Evolutionary conservation across 176 grass and related monocot genomes (phyloP), one percentile per base, ranked within the genome.

Genomic region (Aegilops bicornis): DNA sequence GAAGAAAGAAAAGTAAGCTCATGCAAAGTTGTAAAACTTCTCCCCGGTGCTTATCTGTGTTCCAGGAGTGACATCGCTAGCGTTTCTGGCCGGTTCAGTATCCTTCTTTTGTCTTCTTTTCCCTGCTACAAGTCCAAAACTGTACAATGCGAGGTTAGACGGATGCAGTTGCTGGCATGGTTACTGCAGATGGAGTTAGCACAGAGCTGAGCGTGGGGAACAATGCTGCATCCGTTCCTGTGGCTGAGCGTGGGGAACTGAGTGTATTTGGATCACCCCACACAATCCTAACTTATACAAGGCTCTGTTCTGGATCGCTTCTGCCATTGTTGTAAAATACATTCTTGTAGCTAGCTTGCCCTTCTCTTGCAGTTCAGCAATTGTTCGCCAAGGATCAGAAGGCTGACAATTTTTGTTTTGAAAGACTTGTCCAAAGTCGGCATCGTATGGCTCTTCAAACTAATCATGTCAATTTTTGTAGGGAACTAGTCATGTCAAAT

Each of bases 111-210:
- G 69, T 36, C 79, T 96, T 90, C 78, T 98, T 69, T 94, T 91
- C 78, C 93, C 91, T 17, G 91, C 88, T 19, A 94, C 96, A 19
- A 86, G 58, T 58, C 93, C 93, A 22, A 69, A 87, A 64, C 76
- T 92, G 10, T 95, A 92, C 86, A 94, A 94, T 73, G 2, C 79
- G 35, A 81, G 58, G 75, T 76, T 88, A 68, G 86, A 89, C 42
- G 70, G 24, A 17, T 96, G 96, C 85, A 92, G 68, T 37, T 98
- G 96, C 88, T 98, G 96, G 90, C 90, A 98, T 63, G 88, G 79
- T 11, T 89, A 91, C 82, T 98, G 96, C 69, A 77, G 85, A 70
- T 92, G 93, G 93, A 84, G 56, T 82, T 91, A 87, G 76, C 88
- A 74, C 35, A 79, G 1, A 79, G 27, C 27, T 85, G 50, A 80